Evolutionary conservation across 2,329 filamentous ascomycete species (phyloP).

Genomic region (Fusarium nurragi): DNA sequence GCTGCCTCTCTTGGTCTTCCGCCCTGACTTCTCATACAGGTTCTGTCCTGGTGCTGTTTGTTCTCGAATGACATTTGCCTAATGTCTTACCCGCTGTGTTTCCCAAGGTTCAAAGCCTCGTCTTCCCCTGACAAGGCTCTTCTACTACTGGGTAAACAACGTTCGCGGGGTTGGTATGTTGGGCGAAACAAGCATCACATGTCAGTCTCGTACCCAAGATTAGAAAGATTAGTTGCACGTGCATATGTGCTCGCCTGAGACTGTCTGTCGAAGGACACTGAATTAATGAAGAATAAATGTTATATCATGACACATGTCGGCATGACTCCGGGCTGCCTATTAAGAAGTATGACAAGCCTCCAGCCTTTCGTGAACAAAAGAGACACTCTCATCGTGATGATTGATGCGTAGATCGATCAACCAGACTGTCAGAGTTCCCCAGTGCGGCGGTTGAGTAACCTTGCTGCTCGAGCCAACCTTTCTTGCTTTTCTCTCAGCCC

Average conservation of each 20-base stretch:
- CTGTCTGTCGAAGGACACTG: conserved; percentile 33
- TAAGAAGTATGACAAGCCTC: conserved; percentile 34
- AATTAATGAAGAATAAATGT: conserved; percentile 47
- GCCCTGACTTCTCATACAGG: conserved; percentile 1
- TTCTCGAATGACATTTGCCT: conserved; percentile 2
- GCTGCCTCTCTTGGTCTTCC: not conserved
- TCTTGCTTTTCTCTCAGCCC: conserved; percentile 51
- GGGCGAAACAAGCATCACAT: conserved; percentile 4
- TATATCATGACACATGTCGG: conserved; percentile 46
- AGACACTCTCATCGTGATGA: not conserved
- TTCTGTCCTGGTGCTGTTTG: conserved; percentile 6
- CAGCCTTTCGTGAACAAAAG: conserved; percentile 30
- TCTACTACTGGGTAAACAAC: not conserved
- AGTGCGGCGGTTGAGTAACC: conserved; percentile 47
- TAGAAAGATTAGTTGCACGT: conserved; percentile 30
- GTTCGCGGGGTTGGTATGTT: not conserved
- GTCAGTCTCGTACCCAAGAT: conserved; percentile 11
- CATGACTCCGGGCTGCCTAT: conserved; percentile 38
- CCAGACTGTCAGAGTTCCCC: conserved; percentile 26
- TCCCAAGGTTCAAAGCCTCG: not conserved
- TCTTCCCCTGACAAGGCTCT: not conserved
- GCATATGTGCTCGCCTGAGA: conserved; percentile 14
- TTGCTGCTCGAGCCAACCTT: conserved; percentile 53
- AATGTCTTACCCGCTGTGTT: not conserved
- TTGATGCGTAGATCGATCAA: not conserved